Base-by-base conservation (phyloP, 345 rosid species). In the Pistacia atlantica region DNA sequence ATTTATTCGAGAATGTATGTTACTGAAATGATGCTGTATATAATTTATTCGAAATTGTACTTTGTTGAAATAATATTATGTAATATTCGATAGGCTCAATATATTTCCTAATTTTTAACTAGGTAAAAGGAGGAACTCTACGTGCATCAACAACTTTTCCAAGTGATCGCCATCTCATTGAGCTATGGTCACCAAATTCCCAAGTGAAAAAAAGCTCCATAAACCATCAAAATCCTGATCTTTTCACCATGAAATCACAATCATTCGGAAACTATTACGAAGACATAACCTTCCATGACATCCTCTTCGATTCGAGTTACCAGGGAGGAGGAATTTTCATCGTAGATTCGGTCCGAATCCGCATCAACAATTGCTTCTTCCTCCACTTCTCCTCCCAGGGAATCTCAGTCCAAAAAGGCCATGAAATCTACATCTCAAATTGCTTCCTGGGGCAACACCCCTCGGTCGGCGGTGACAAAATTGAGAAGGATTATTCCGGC, bases 121-220 rank as follows among this genome's bases (percentile, higher is more conserved):
- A 93, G 96, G 82, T 93, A 5, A 82, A 87, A 82, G 90, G 91
- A n/a, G 97, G 97, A 63, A 88, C 88, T 2, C 68, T 91, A 61
- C 83, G 92, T 1, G 98, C 96, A 35, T 85, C 96, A 0, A 84
- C 80, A 28, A 77, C 73, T 59, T 93, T 91, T 80, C 97, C 94
- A 0, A 81, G 61, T n/a, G 91, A 93, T 64, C 65, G 78, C 3
- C 87, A 93, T 86, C 83, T 93, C 13, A 76, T 91, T 0, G 90
- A 93, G 45, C 58, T 93, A 33, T 82, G 86, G 77, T 77, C 94
- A 11, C 82, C 91, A 4, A 79, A 74, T 79, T 83, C 90, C 28
- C 70, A 25, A 0, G 17, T 16, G 57, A 7, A 42, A 6, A 42
- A 18, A 35, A 49, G 20, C 20, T 33, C 35, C 57, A n/a, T 38